Percentiles rank a stretch among this genome's conserved stretches.
Evolutionary conservation across 148 eudicot species (phyloP).

Genomic region (Pouteria glomerata): DNA sequence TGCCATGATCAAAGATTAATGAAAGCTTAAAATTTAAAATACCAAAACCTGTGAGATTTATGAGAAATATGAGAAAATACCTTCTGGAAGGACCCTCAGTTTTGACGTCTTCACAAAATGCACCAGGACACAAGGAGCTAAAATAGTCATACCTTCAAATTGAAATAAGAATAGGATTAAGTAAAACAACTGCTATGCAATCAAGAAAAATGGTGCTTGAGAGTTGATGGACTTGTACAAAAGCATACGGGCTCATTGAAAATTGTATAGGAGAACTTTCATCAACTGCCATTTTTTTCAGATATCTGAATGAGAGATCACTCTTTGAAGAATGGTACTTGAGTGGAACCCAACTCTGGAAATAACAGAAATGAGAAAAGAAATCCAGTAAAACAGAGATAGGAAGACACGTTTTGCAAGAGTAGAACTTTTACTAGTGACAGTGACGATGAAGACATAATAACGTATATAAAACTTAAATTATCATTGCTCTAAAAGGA

Average conservation of each 20-base stretch:
- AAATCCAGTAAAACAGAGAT: not conserved
- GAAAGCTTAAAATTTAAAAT: not conserved
- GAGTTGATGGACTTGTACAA: not conserved
- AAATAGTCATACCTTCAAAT: conserved; percentile 57
- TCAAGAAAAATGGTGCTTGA: not conserved
- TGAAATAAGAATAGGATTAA: conserved; percentile 6
- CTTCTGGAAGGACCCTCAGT: conserved; percentile 41
- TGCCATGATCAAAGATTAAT: not conserved
- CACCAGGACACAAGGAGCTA: conserved; percentile 68
- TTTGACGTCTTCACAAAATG: conserved; percentile 34
- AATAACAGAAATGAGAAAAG: not conserved
- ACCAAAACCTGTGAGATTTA: not conserved
- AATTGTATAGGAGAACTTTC: conserved; percentile 47
- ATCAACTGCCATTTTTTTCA: conserved; percentile 50
- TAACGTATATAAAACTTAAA: not conserved
- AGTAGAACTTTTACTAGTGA: not conserved
- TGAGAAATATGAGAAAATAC: conserved; percentile 27
- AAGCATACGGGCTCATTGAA: conserved; percentile 66
- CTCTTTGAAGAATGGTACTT: conserved; percentile 55
- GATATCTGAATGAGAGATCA: conserved; percentile 39
- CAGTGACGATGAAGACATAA: not conserved
- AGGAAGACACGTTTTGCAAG: not conserved
- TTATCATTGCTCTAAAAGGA: not conserved
- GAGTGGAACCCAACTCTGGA: conserved; percentile 66
- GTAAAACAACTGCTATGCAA: not conserved